These are phyloP conservation scores for Trichoderma gamsii DNA, from an alignment of 495 filamentous ascomycete genomes.

Conservation along the genomic window DNA sequence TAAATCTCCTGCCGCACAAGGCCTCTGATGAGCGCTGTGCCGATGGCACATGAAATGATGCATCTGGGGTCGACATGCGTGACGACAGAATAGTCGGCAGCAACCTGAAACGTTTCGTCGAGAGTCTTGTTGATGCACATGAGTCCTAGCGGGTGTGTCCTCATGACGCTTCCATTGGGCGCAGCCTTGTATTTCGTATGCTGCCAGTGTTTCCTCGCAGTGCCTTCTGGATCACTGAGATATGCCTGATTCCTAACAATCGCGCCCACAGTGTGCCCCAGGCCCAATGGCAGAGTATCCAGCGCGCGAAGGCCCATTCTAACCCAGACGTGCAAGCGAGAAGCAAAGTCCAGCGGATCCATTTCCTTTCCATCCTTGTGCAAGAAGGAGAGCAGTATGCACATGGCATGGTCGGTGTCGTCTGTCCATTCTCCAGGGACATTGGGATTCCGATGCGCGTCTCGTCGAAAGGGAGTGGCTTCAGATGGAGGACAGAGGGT, in stretches of 20 bases:
- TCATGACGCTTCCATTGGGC: conserved; percentile 45
- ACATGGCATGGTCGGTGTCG: conserved; percentile 45
- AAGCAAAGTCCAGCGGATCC: conserved; percentile 31
- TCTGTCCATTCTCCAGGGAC: conserved; percentile 42
- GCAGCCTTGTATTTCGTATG: conserved; percentile 23
- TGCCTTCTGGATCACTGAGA: conserved; percentile 25
- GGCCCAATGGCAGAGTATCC: conserved; percentile 36
- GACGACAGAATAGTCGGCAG: conserved; percentile 25
- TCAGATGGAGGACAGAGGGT: conserved; percentile 24
- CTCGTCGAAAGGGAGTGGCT: conserved; percentile 30
- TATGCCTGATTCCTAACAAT: conserved; percentile 30
- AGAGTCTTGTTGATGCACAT: conserved; percentile 29
- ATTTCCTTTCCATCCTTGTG: conserved; percentile 24
- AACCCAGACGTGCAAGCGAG: conserved; percentile 37
- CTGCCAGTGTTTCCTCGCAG: conserved; percentile 32
- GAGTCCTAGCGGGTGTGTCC: conserved; percentile 40
- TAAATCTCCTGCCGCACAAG: conserved; percentile 37
- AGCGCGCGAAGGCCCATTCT: conserved; percentile 35
- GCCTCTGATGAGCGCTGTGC: conserved; percentile 35
- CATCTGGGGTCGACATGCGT: conserved; percentile 46
- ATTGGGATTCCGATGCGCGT: conserved; percentile 36
- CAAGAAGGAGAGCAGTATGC: conserved; percentile 39
- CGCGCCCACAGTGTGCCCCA: conserved; percentile 33
- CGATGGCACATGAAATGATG: conserved; percentile 38
- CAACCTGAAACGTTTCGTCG: conserved; percentile 29